phyloP scores from a whole-genome alignment of 768 basidiomycete genomes.

The Fomitopsis serialis region DNA sequence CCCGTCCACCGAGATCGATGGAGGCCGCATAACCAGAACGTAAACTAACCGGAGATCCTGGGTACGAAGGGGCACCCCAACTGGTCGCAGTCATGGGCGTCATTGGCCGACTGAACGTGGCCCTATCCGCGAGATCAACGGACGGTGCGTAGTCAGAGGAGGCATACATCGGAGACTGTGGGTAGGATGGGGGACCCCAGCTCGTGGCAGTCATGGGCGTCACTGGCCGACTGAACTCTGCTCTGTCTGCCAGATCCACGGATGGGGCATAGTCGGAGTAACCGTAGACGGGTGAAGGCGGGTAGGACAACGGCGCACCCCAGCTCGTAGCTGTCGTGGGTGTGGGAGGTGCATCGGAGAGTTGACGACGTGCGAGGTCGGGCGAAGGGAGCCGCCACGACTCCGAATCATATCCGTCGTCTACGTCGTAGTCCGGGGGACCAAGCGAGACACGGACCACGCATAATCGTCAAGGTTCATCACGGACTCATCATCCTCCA shows the following conservation, averaged over 20 bases:
- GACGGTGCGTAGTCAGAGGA: conserved; percentile 22
- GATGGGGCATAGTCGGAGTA: conserved; percentile 22
- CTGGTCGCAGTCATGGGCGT: conserved; percentile 47
- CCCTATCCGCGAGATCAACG: conserved; percentile 30
- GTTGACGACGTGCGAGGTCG: conserved; percentile 51
- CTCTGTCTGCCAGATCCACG: conserved; percentile 30
- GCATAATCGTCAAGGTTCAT: conserved; percentile 56
- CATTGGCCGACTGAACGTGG: conserved; percentile 45
- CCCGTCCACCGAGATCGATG: conserved; percentile 35
- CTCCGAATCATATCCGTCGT: conserved; percentile 30
- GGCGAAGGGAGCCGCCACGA: conserved; percentile 44
- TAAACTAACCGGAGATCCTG: conserved; percentile 25
- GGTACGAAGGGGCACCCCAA: conserved; percentile 40
- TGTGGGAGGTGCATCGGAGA: conserved; percentile 48
- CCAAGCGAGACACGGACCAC: conserved; percentile 71
- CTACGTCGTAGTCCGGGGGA: conserved; percentile 37
- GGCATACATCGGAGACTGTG: conserved; percentile 29
- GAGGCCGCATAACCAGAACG: conserved; percentile 22
- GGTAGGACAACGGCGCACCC: conserved; percentile 36
- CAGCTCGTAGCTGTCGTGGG: conserved; percentile 43
- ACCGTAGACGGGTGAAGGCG: conserved; percentile 25
- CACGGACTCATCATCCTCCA: conserved; percentile 14
- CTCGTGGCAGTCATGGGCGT: conserved; percentile 44
- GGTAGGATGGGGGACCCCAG: conserved; percentile 39
- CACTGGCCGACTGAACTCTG: conserved; percentile 45